These are phyloP conservation scores for Neurospora sp. DNA, from an alignment of 2,329 filamentous ascomycete genomes.

Conservation along the genomic window DNA sequence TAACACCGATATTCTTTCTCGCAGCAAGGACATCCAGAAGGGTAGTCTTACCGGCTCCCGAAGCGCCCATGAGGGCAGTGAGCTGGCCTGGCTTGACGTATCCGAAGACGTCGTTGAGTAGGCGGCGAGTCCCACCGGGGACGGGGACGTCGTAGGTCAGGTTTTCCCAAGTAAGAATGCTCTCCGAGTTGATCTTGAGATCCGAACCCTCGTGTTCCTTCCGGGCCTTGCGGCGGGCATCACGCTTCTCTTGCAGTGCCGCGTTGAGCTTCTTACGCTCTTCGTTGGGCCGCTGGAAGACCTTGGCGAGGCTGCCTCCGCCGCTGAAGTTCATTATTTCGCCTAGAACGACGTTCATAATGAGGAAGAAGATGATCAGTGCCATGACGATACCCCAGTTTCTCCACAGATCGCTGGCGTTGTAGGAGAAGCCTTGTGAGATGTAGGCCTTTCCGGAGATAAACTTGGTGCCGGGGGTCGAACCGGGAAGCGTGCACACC, in stretches of 20 bases:
- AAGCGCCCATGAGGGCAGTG: slow-evolving; percentile 73
- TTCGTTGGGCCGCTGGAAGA: slow-evolving; percentile 61
- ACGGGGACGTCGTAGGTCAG: slow-evolving; percentile 68
- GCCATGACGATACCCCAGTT: slow-evolving; percentile 74
- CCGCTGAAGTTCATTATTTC: slow-evolving; percentile 70
- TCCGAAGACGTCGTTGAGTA: slow-evolving; percentile 48
- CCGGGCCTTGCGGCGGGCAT: slow-evolving; percentile 40
- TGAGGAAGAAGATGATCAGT: slow-evolving; percentile 66
- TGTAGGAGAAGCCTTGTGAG: slow-evolving; percentile 56
- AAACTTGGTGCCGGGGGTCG: slow-evolving; percentile 49
- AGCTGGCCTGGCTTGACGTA: slow-evolving; percentile 69
- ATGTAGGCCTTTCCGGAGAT: slow-evolving; percentile 64
- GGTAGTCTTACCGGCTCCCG: slow-evolving; percentile 81
- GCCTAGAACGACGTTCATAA: slow-evolving; percentile 66
- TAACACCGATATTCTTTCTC: slow-evolving; percentile 52
- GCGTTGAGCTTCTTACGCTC: slow-evolving; percentile 58
- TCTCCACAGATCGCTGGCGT: slow-evolving; percentile 60
- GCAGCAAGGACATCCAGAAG: slow-evolving; percentile 64
- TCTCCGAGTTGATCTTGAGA: slow-evolving; percentile 48
- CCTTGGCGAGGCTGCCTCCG: slow-evolving; percentile 70
- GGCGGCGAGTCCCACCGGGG: slow-evolving; percentile 42
- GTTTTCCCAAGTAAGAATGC: slow-evolving; percentile 76
- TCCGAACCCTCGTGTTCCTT: slow-evolving; percentile 35
- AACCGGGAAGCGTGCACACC: slow-evolving; percentile 71
- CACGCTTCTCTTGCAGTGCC: slow-evolving; percentile 48